Percentiles rank a stretch among this genome's conserved stretches.
Evolutionary conservation across 345 rosid species (phyloP).

Genomic region (Turnera subulata): DNA sequence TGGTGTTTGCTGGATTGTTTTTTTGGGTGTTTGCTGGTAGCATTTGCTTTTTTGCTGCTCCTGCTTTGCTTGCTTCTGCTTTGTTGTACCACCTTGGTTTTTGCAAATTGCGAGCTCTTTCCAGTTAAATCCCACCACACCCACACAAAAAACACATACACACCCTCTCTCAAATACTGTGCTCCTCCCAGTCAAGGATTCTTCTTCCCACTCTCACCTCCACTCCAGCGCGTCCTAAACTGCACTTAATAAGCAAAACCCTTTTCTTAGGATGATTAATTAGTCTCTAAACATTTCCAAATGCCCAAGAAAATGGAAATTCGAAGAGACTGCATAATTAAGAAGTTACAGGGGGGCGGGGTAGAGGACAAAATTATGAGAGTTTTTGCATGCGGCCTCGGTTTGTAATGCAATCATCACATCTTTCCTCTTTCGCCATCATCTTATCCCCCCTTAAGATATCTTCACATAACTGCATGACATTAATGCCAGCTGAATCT

Average conservation of each 20-base stretch:
- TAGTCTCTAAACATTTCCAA: too few species aligned
- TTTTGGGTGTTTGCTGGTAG: slow-evolving; percentile 11
- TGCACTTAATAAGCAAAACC: too few species aligned
- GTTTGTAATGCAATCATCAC: slow-evolving; percentile 6
- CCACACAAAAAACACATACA: not conserved
- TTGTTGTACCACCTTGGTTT: not conserved
- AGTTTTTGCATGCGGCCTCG: slow-evolving; percentile 22
- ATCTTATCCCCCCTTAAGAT: not conserved
- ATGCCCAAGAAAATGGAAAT: not conserved
- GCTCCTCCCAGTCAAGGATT: too few species aligned
- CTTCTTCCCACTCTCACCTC: slow-evolving; percentile 9
- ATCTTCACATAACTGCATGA: not conserved
- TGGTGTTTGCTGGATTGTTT: not conserved
- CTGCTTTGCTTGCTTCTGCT: slow-evolving; percentile 4
- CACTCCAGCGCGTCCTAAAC: too few species aligned
- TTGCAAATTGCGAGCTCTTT: slow-evolving; percentile 2
- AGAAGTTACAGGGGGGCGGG: not conserved
- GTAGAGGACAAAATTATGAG: slow-evolving; percentile 31
- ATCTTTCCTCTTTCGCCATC: slow-evolving; percentile 8
- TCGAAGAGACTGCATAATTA: slow-evolving; percentile 8
- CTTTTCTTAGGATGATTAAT: too few species aligned
- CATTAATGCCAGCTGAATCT: not conserved
- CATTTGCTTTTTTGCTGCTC: too few species aligned
- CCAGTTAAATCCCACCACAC: not conserved
- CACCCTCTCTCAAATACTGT: not conserved